These are phyloP conservation scores for Gardenia jasminoides DNA, from an alignment of 257 asterid species.

Conservation along the genomic window DNA sequence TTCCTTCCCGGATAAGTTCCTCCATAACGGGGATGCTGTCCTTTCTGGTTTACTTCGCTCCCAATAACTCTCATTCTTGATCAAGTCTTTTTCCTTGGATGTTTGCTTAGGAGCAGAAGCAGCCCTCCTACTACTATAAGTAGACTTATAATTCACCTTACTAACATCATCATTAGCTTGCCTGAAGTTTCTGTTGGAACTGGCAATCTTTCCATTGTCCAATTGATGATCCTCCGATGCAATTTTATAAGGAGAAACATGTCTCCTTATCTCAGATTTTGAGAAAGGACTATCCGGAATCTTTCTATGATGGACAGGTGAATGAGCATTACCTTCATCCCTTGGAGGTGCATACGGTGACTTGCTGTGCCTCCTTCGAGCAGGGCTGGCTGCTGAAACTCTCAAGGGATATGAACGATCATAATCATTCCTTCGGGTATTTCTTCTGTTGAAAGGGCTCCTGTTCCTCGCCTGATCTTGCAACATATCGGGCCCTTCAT, in stretches of 20 bases:
- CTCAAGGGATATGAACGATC: slow-evolving; percentile 6
- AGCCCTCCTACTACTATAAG: slow-evolving; percentile 35
- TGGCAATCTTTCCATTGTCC: slow-evolving; percentile 7
- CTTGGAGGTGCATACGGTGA: slow-evolving; percentile 35
- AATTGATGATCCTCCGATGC: slow-evolving; percentile 14
- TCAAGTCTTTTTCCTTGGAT: slow-evolving; percentile 24
- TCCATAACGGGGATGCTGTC: slow-evolving; percentile 24
- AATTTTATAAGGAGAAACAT: slow-evolving; percentile 40
- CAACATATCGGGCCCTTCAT: neutral
- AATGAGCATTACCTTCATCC: slow-evolving; percentile 19
- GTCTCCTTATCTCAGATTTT: slow-evolving; percentile 38
- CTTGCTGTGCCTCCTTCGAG: slow-evolving; percentile 36
- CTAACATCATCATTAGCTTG: slow-evolving; percentile 27
- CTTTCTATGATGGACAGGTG: slow-evolving; percentile 15
- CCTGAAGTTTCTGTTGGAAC: slow-evolving; percentile 11
- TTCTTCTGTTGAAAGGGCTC: slow-evolving; percentile 8
- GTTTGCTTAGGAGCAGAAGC: slow-evolving; percentile 59
- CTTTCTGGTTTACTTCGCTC: slow-evolving; percentile 30
- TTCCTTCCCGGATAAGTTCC: slow-evolving; percentile 25
- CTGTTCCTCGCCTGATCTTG: slow-evolving; percentile 11
- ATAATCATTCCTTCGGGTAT: neutral
- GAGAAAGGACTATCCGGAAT: slow-evolving; percentile 31
- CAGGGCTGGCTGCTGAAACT: slow-evolving; percentile 19
- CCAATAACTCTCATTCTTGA: slow-evolving; percentile 20
- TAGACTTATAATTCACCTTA: slow-evolving; percentile 25